A percentile compares a stretch with the other conserved stretches of the same genome.
Evolutionary conservation across 2,329 filamentous ascomycete genomes (phyloP).

Genomic region (Aspergillus puulaauensis): DNA sequence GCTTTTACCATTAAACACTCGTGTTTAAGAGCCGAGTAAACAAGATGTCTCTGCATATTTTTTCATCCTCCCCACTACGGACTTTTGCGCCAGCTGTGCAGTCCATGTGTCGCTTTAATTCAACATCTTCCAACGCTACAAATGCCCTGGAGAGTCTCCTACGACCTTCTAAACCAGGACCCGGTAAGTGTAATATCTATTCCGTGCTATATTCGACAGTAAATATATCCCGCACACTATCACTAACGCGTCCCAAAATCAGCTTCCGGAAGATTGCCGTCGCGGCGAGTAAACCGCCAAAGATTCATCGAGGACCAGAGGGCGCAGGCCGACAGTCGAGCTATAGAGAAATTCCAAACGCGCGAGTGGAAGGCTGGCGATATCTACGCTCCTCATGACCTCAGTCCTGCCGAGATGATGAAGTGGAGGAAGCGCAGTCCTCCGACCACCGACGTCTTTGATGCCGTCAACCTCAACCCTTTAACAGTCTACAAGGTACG

Average conservation of each 20-base stretch:
- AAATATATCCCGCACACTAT: not conserved
- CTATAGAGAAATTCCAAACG: constrained; percentile 46
- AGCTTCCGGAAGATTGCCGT: not conserved
- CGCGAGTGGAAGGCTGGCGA: constrained; percentile 77
- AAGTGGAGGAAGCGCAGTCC: constrained; percentile 69
- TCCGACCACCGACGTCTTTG: constrained; percentile 69
- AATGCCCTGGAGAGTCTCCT: constrained; percentile 20
- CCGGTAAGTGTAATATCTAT: not conserved
- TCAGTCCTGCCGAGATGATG: constrained; percentile 72
- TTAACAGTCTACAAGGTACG: constrained; percentile 82
- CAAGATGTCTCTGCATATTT: constrained; percentile 30
- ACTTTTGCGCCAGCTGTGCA: constrained; percentile 21
- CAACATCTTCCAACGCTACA: constrained; percentile 28
- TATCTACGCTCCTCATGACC: constrained; percentile 85
- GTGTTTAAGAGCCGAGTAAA: not conserved
- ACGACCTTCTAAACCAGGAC: constrained; percentile 15
- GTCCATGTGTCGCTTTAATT: constrained; percentile 33
- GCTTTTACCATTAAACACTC: not conserved
- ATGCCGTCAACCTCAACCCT: constrained; percentile 76
- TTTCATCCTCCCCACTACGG: constrained; percentile 29
- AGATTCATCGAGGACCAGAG: constrained; percentile 38
- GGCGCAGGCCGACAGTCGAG: constrained; percentile 35
- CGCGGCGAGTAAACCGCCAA: constrained; percentile 30
- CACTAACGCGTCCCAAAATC: not conserved
- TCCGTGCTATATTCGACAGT: not conserved